Conservation (phyloP, 805 yeast genomes). For the Wickerhamomyces ciferrii region DNA sequence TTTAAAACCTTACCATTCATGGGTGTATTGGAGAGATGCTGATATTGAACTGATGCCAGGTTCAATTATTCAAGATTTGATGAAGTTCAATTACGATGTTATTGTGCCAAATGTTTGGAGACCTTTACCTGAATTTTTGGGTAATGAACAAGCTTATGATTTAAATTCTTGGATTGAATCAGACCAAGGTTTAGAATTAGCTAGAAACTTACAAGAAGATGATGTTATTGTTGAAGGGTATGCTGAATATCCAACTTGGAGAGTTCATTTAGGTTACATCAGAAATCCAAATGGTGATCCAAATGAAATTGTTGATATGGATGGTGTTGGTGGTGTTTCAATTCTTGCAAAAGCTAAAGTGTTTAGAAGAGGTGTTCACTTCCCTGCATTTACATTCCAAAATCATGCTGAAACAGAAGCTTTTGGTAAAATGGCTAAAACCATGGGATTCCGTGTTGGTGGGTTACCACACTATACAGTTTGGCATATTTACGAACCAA, state of each 20-base stretch:
- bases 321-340: slow-evolving; percentile 87
- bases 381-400: slow-evolving; percentile 79
- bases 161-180: slow-evolving; percentile 96
- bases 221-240: slow-evolving; percentile 88
- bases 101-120: slow-evolving; percentile 93
- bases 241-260: slow-evolving; percentile 82
- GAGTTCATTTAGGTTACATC: slow-evolving; percentile 74
- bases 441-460: slow-evolving; percentile 77
- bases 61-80: slow-evolving; percentile 64
- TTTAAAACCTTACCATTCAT: slow-evolving; percentile 75
- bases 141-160: slow-evolving; percentile 91
- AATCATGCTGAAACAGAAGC: slow-evolving; percentile 90
- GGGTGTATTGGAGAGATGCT: slow-evolving; percentile 91
- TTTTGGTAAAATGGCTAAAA: slow-evolving; percentile 74
- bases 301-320: slow-evolving; percentile 61
- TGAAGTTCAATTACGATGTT: slow-evolving; percentile 66
- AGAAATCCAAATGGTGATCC: slow-evolving; percentile 58
- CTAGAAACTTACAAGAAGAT: slow-evolving; percentile 62
- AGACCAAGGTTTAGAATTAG: slow-evolving; percentile 65
- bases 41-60: slow-evolving; percentile 84
- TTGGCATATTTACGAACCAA: slow-evolving; percentile 90
- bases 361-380: slow-evolving; percentile 74
- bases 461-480: slow-evolving; percentile 87
- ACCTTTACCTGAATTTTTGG: slow-evolving; percentile 89
- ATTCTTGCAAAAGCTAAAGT: slow-evolving; percentile 70